Evolutionary conservation across 106 monocot species (phyloP).

Genomic region (Allium cepa): DNA sequence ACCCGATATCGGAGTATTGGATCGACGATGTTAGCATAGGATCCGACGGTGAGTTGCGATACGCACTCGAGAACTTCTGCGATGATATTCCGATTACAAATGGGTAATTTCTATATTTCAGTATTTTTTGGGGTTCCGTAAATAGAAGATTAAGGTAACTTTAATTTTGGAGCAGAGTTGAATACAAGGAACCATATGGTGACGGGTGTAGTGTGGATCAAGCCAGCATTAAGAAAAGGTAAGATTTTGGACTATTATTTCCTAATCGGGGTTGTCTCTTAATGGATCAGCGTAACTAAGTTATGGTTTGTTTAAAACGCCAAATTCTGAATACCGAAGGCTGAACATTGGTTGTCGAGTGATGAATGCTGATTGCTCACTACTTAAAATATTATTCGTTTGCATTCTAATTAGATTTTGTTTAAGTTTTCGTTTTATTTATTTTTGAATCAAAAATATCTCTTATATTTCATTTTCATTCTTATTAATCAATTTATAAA

Average conservation of each 20-base stretch:
- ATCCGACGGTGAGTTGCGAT: constrained; percentile 46
- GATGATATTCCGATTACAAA: constrained; percentile 26
- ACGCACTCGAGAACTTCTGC: constrained; percentile 41
- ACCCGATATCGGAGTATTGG: constrained; percentile 43
- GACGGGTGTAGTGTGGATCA: constrained; percentile 22
- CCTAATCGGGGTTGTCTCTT: neutral
- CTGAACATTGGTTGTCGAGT: no score
- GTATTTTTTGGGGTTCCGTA: neutral
- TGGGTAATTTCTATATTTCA: constrained; percentile 14
- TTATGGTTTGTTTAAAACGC: no score
- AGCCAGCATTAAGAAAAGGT: constrained; percentile 45
- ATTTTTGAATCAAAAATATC: no score
- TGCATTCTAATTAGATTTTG: no score
- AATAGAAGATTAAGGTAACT: neutral
- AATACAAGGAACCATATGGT: constrained; percentile 16
- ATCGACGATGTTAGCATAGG: constrained; percentile 41
- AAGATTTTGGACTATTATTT: constrained; percentile 2
- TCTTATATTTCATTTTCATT: no score
- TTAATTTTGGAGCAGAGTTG: constrained; percentile 5
- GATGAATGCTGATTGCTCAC: no score
- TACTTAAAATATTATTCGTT: no score
- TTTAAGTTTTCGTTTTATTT: no score
- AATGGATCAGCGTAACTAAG: neutral
- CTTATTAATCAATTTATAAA: no score
- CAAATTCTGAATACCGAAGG: no score